Base-by-base conservation (phyloP, 495 filamentous ascomycete genomes). In the Xylaria bambusicola region DNA sequence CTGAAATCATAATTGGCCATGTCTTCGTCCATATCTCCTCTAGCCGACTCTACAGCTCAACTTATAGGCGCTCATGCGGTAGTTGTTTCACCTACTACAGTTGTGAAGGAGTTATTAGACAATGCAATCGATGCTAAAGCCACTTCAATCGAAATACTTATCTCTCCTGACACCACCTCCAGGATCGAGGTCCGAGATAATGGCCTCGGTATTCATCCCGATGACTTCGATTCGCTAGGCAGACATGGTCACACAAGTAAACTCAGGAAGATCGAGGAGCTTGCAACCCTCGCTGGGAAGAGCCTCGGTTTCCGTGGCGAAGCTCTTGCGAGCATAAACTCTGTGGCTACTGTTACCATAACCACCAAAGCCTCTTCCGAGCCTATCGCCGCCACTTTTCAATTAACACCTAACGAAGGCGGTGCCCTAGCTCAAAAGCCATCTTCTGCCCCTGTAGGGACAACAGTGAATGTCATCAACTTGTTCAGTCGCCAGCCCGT, bases 61-160 rank as follows among this genome's bases (percentile, higher is more conserved):
- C 82, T 84, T 36, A 84, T 97, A 50, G 86, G 88, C 52, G 90
- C 92, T 7, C 76, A 86, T 20, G 84, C 91, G 61, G 83, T 81
- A 56, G 85, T 97, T 60, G 83, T 86, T 3, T 87, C 90, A 48
- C 80, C 93, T 9, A 80, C 80, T 52, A 84, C 85, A 6, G 77
- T 97, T 15, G 82, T 95, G 52, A 98, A 98, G 70, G 94, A 98
- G 67, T 83, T 98, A 9, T 66, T 98, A 31, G 94, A 98, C 59
- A 98, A 98, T 70, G 84, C 91, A 18, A 78, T 98, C 8, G 94
- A 98, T 71, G 89, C 93, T 3, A 80, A 81, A 23, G 89, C 93
- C 5, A 85, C 87, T 2, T 84, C 84, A 0, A 78, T 98, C 36
- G 80, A 84, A 27, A 75, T 98, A 31, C 80, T 93, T 56, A 77